Evolutionary conservation across 192 early-diverging fungal species (phyloP), one percentile per base, ranked within the genome.

Genomic region (Backusella sp.): DNA sequence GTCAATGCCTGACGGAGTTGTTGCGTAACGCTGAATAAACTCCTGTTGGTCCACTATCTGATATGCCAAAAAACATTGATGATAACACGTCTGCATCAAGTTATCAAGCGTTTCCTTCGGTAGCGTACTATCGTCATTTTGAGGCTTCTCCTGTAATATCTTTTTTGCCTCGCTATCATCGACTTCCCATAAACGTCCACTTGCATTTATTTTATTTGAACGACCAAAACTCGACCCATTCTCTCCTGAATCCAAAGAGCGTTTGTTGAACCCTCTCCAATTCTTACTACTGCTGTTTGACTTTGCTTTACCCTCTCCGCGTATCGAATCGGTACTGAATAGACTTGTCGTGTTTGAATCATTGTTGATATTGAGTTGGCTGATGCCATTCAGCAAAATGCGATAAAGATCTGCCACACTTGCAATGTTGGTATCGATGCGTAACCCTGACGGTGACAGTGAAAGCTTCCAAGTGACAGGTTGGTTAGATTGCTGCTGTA

Each of bases 401-500:
- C 78, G 68, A 42, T 83, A 83, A 19, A 83, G 73, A 68, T 83
- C 82, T 2, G 82, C 82, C 2, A 83, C 82, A 76, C 82, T 83
- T 11, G 82, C 82, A 32, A 83, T 83, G 42, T 83, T 83, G 19
- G 82, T 83, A 68, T 83, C 82, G 41, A 83, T 83, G 28, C 82
- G 76, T 19, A 83, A 46, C 23, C 82, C 82, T 21, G 82, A 80
- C 11, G 82, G 82, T 17, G 82, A 80, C 32, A 83, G 73, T 11
- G 78, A 80, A 21, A 83, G 49, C 72, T 83, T 81, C 80, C 80
- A 81, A 17, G 80, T 83, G 28, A 78, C 77, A 35, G 78, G 65
- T 12, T 79, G 78, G 19, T 44, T 34, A 14, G 56, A 62, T 36
- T 28, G 17, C 5, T 66, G 9, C 17, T 68, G 28, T 21, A 32